Base-by-base conservation (phyloP, 148 eudicot species). In the Polygonum maritimum region DNA sequence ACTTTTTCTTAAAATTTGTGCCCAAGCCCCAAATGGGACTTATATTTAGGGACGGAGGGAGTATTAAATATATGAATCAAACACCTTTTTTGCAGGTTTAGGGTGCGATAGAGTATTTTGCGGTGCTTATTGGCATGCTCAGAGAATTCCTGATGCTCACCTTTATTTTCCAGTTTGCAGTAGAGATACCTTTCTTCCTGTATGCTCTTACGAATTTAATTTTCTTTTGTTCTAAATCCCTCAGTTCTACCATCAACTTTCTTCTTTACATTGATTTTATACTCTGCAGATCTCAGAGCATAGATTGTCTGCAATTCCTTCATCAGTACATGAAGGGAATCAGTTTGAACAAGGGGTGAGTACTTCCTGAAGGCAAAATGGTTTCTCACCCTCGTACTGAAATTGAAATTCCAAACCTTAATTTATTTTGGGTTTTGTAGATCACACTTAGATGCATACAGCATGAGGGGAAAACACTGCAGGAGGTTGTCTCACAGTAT, bases 21-120 rank as follows among this genome's bases (percentile, higher is more conserved):
- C n/a, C n/a, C n/a, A n/a, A n/a, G n/a, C n/a, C n/a, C n/a, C n/a
- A n/a, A n/a, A n/a, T n/a, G n/a, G n/a, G n/a, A n/a, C n/a, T n/a
- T n/a, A n/a, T n/a, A n/a, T n/a, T n/a, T n/a, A n/a, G n/a, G n/a
- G n/a, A n/a, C n/a, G n/a, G n/a, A n/a, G n/a, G n/a, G n/a, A n/a
- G n/a, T n/a, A n/a, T n/a, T n/a, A n/a, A 44, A 44, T 7, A 44
- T 44, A 6, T 44, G 54, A 5, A 6, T 5, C 21, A 10, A 67
- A 67, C 44, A 38, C 45, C 39, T 7, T 54, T 71, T 54, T 75
- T 86, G 81, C 84, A 95, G 97, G 98, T 77, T 69, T 88, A 77
- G 99, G 99, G 71, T 95, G 99, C 75, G 88, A 95, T 82, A 85
- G 89, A 83, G 90, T 94, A 77, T 92, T 90, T 85, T 95, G 99